phyloP scores from a whole-genome alignment of 2,329 filamentous ascomycete genomes.

The Fusarium irregulare region DNA sequence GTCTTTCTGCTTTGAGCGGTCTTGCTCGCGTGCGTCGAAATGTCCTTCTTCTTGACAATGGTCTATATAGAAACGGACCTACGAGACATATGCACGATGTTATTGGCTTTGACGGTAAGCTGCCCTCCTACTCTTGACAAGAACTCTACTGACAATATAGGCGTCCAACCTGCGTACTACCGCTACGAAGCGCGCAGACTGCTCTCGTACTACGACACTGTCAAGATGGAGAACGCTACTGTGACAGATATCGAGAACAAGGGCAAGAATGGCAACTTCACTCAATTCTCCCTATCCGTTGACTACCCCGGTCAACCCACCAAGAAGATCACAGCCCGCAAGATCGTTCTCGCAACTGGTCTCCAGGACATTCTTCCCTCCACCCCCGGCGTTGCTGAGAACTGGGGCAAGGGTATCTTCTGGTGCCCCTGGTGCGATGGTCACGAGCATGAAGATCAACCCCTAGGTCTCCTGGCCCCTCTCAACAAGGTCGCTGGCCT shows the following conservation, averaged over 20 bases:
- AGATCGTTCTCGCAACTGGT: conserved; percentile 68
- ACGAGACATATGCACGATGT: conserved; percentile 72
- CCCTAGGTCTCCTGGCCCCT: conserved; percentile 63
- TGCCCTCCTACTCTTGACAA: fast-evolving
- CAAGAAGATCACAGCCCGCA: conserved; percentile 59
- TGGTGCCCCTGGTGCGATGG: conserved; percentile 76
- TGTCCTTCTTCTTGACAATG: conserved; percentile 68
- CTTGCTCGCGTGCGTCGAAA: conserved; percentile 68
- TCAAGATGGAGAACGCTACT: conserved; percentile 63
- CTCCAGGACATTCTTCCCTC: conserved; percentile 64
- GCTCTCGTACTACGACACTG: conserved; percentile 62
- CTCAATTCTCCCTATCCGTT: conserved; percentile 58
- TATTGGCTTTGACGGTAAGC: conserved; percentile 67
- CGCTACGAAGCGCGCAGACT: conserved; percentile 65
- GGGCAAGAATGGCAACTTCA: conserved; percentile 50
- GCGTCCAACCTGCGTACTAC: conserved; percentile 65
- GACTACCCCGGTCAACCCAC: conserved; percentile 28
- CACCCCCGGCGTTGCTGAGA: conserved; percentile 65
- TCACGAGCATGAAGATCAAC: conserved; percentile 69
- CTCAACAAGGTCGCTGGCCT: conserved; percentile 57
- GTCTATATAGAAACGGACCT: conserved; percentile 65
- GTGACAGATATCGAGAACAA: conserved; percentile 57
- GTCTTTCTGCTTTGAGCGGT: conserved; percentile 65
- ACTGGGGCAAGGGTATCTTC: conserved; percentile 69
- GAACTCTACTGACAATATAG: conserved; percentile 48